Conservation (phyloP, 495 filamentous ascomycete species). For the Aspergillus nanangensis region DNA sequence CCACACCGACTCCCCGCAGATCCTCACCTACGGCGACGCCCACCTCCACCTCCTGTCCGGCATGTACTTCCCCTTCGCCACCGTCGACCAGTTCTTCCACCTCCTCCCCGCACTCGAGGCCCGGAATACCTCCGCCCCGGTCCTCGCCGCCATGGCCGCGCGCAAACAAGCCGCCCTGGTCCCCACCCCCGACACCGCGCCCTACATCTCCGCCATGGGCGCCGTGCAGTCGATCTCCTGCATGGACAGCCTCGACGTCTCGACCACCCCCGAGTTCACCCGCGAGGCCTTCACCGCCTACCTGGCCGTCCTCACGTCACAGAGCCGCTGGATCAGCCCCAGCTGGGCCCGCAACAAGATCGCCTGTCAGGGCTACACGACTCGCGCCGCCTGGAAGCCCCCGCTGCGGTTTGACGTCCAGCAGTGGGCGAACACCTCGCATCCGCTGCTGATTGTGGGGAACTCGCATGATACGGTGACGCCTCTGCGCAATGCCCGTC, state of each 20-base stretch:
- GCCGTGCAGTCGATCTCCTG: too few relatives aligned
- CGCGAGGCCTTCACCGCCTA: too few relatives aligned
- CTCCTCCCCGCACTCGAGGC: neutral
- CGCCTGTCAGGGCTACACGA: neutral
- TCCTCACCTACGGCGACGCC: slow-evolving; percentile 1
- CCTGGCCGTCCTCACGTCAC: too few relatives aligned
- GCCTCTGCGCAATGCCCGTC: slow-evolving; percentile 45
- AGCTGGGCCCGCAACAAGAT: neutral
- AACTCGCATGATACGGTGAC: slow-evolving; percentile 61
- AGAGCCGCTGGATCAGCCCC: too few relatives aligned
- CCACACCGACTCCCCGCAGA: neutral
- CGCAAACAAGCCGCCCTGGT: too few relatives aligned
- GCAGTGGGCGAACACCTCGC: slow-evolving; percentile 40
- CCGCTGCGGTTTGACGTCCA: slow-evolving; percentile 1
- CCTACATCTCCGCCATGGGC: too few relatives aligned
- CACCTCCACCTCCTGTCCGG: neutral
- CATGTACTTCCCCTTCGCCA: neutral
- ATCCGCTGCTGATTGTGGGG: slow-evolving; percentile 56
- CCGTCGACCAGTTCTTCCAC: neutral
- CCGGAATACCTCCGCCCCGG: too few relatives aligned
- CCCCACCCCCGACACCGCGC: too few relatives aligned
- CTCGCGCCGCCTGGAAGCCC: neutral
- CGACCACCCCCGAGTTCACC: too few relatives aligned
- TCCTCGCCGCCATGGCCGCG: too few relatives aligned
- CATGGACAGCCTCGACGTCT: too few relatives aligned